Percentiles rank a stretch among this genome's conserved stretches.
Conservation (phyloP, 208 protist species). For the Entamoeba dispar region DNA sequence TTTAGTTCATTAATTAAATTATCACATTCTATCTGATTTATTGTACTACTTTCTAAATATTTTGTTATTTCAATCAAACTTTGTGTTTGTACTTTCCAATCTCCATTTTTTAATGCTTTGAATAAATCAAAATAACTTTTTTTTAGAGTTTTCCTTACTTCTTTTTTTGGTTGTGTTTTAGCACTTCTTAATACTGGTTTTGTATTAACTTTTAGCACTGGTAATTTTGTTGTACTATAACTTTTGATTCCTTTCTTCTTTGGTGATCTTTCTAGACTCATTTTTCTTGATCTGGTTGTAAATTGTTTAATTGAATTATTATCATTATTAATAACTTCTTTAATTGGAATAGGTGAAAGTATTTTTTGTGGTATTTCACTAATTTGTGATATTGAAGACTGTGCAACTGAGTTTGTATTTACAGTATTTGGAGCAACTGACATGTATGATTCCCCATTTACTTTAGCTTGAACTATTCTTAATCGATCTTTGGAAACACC, state of each 20-base stretch:
- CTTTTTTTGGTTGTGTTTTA: not conserved
- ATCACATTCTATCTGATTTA: not conserved
- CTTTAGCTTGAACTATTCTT: not conserved
- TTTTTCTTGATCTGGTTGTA: too few species aligned
- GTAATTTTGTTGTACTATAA: not conserved
- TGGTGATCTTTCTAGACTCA: too few species aligned
- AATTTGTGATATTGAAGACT: not conserved
- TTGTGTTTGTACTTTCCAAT: not conserved
- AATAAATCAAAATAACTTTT: not conserved
- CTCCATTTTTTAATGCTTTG: not conserved
- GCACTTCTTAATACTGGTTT: not conserved
- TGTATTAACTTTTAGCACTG: not conserved
- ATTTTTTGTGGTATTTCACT: not conserved
- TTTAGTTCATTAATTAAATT: not conserved
- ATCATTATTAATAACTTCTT: not conserved
- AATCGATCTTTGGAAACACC: not conserved
- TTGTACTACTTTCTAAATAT: not conserved
- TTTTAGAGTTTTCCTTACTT: not conserved
- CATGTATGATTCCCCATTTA: not conserved
- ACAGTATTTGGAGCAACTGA: not conserved
- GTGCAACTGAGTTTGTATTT: too few species aligned
- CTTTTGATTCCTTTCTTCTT: not conserved
- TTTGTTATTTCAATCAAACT: not conserved
- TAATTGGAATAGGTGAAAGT: not conserved
- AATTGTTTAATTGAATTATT: too few species aligned